These are phyloP conservation scores for Digitaria exilis DNA, from an alignment of 202 grass and related monocot species.

Conservation along the genomic window DNA sequence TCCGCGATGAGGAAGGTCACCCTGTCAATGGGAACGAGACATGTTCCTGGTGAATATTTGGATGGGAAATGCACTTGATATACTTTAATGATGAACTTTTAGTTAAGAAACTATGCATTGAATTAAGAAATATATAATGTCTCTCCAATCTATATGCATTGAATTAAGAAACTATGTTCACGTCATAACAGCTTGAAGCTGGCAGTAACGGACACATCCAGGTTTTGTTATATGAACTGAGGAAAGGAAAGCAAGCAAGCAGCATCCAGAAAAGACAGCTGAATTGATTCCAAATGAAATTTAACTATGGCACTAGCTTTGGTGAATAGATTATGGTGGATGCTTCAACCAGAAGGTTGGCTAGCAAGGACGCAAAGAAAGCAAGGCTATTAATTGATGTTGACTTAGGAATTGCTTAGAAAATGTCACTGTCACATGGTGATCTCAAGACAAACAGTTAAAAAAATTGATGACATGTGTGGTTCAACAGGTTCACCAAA, in stretches of 20 bases:
- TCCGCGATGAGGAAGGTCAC: slow-evolving; percentile 81
- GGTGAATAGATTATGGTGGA: background rate
- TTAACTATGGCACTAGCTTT: background rate
- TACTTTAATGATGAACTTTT: background rate
- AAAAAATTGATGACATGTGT: slow-evolving; percentile 11
- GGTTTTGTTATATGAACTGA: background rate
- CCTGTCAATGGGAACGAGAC: slow-evolving; percentile 40
- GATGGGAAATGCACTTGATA: background rate
- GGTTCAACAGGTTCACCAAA: background rate
- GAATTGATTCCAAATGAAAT: background rate
- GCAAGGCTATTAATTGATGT: slow-evolving; percentile 29
- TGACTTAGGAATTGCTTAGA: slow-evolving; percentile 18
- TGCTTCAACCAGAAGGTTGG: slow-evolving; percentile 5
- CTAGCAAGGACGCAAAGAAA: slow-evolving; percentile 20
- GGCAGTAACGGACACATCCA: background rate
- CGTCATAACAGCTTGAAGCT: slow-evolving; percentile 23
- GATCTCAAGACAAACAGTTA: slow-evolving; percentile 26
- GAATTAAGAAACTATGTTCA: background rate
- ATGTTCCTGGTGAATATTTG: slow-evolving; percentile 9
- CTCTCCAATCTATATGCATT: background rate
- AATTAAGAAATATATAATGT: too few species aligned
- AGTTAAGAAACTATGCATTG: too few species aligned
- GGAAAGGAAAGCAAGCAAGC: background rate
- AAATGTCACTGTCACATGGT: background rate
- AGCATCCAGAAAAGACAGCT: background rate